Evolutionary conservation across 2,329 filamentous ascomycete species (phyloP), one percentile per base, ranked within the genome.

Genomic region (Alternaria hordeiaustralica): DNA sequence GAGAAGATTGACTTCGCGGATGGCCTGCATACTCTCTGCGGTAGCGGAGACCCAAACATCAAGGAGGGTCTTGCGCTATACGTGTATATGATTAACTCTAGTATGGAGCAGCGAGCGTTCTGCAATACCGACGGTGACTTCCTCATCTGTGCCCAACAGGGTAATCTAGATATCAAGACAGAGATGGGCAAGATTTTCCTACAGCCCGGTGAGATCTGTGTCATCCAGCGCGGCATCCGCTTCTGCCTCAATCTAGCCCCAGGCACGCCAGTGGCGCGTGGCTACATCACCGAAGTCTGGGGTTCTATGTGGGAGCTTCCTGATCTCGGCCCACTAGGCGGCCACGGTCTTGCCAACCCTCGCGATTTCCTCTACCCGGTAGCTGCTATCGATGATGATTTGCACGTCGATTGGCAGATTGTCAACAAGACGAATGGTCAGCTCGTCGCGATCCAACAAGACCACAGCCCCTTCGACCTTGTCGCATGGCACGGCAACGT

Each of bases 11-110:
- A 85, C 55, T 86, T 86, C 65, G 72, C 82, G 11, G 75, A 84
- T 61, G 84, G 85, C 6, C 74, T 87, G 12, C 82, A 84, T 69
- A 85, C 84, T 2, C 74, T 87, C 9, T 83, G 79, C 21, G 85
- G 85, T 6, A 82, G 82, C 25, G 85, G 85, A 9, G 84, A 86
- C 45, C 82, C 85, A 6, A 86, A 82, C n/a, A 77, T 84, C 26
- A 77, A 79, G 58, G 83, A 86, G 59, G 84, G 85, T 7, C 73
- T 86, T 21, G 84, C 84, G 5, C 75, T 84, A 1, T 84, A 86
- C 67, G 78, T 85, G 33, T 87, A 85, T 69, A 78, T 80, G 64
- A 80, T 83, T 67, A 85, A 85, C 65, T 71, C 74, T 1, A 81
- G 75, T 53, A 86, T 87, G 85, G 72, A 75, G 5, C 75, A 78